phyloP scores from a whole-genome alignment of 2,329 filamentous ascomycete species.

The Onygenales sp. region DNA sequence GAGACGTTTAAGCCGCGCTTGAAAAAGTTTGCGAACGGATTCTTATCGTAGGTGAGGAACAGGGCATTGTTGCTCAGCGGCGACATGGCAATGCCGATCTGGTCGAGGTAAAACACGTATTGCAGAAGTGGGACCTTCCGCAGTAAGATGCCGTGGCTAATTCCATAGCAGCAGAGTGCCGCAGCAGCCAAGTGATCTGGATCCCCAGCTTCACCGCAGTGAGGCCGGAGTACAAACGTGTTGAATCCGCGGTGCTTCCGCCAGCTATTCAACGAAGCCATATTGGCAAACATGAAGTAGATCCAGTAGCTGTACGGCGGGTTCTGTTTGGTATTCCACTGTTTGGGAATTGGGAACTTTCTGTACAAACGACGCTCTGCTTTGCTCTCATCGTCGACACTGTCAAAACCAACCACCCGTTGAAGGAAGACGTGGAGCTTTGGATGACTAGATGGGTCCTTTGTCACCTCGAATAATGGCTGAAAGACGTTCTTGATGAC shows the following conservation, averaged over 20 bases:
- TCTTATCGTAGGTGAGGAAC: constrained; percentile 92
- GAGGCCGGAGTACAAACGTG: constrained; percentile 83
- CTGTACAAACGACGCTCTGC: constrained; percentile 85
- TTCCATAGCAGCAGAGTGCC: constrained; percentile 87
- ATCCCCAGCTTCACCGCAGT: constrained; percentile 94
- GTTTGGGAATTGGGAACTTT: constrained; percentile 84
- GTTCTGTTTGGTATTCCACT: constrained; percentile 88
- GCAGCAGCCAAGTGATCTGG: constrained; percentile 92
- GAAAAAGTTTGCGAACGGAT: constrained; percentile 94
- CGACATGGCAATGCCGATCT: constrained; percentile 99
- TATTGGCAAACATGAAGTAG: constrained; percentile 93
- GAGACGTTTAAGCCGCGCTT: constrained; percentile 90
- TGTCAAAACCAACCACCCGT: constrained; percentile 92
- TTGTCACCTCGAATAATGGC: constrained; percentile 88
- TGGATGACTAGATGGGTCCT: constrained; percentile 73
- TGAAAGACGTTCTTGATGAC: constrained; percentile 86
- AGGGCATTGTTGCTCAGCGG: constrained; percentile 95
- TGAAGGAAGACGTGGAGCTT: constrained; percentile 94
- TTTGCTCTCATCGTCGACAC: constrained; percentile 97
- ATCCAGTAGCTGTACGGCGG: constrained; percentile 99
- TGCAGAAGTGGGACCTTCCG: constrained; percentile 91
- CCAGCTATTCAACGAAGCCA: constrained; percentile 85
- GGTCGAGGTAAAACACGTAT: constrained; percentile 95
- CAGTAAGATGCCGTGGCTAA: constrained; percentile 85
- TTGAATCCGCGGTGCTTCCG: constrained; percentile 88